phyloP scores from a whole-genome alignment of 108 stramenopile genomes.

The Fistulifera pelliculosa region DNA sequence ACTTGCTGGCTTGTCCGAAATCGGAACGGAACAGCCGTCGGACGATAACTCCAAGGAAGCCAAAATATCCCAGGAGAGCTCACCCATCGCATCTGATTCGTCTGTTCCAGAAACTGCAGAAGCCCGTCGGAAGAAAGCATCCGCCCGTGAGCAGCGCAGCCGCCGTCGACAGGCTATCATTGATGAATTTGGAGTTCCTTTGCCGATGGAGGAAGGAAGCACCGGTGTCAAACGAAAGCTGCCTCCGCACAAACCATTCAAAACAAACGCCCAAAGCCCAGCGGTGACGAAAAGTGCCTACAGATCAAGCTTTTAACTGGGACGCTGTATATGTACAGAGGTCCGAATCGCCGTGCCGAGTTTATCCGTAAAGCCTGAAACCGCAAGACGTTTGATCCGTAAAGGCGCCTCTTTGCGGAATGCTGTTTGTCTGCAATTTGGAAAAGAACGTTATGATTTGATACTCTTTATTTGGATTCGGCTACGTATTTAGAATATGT shows the following conservation, averaged over 20 bases:
- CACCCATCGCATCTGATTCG: no score
- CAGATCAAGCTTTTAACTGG: constrained; percentile 52
- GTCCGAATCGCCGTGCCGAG: constrained; percentile 41
- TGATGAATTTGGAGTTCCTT: constrained; percentile 7
- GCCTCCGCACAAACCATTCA: no score
- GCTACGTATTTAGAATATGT: no score
- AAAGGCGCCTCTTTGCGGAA: no score
- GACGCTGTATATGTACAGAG: constrained; percentile 59
- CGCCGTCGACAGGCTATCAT: constrained; percentile 38
- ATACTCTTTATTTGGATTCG: no score
- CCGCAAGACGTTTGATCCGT: no score
- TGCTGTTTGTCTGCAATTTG: no score
- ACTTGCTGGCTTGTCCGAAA: background rate
- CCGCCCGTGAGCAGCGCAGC: constrained; percentile 31
- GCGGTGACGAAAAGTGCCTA: background rate
- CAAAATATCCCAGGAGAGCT: no score
- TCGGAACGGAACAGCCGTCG: no score
- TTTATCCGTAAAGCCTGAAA: constrained; percentile 24
- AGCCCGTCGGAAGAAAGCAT: constrained; percentile 1
- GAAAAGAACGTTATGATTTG: no score
- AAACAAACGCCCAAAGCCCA: background rate
- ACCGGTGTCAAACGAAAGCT: background rate
- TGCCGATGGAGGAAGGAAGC: constrained; percentile 1
- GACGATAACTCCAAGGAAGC: background rate
- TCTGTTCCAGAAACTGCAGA: no score